Evolutionary conservation across 2,329 filamentous ascomycete species (phyloP), one percentile per base, ranked within the genome.

Genomic region (Calonectria multiphialidica): DNA sequence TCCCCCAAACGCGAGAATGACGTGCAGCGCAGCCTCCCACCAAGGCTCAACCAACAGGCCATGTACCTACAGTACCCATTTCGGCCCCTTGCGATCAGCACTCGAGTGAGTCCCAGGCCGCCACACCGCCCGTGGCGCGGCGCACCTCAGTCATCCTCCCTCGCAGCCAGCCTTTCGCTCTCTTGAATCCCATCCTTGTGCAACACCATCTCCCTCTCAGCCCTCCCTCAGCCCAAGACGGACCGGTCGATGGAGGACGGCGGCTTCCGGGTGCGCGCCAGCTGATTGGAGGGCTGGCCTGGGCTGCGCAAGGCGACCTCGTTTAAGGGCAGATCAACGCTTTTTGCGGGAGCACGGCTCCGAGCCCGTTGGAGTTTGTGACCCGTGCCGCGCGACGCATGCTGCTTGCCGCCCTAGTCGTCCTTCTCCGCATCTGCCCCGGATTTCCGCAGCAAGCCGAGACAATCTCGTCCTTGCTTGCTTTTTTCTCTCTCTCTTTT

Each of bases 401-500:
- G 25, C 25, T 28, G 40, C 47, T 37, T 28, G 40, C 47, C 28
- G 37, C 21, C 66, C 44, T 53, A 44, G 40, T 15, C 21, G 35
- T 37, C 12, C 50, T 64, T 67, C 69, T 71, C 69, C 69, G 69
- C 64, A 71, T 67, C 37, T 67, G 69, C 69, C 69, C 69, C 64
- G 57, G 69, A 71, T 71, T 71, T 57, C 69, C 64, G 69, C 30
- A 21, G 47, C 53, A 67, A 67, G 47, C 64, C 69, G 64, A 64
- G 64, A 70, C 37, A 42, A 12, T 35, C 35, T 37, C 13, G 3
- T 37, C 13, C 53, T 28, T 37, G n/a, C 30, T 66, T 70, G 50
- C 53, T 35, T 66, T 66, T 44, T 53, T 28, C 5, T 21, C 25
- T 37, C 35, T 63, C n/a, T 35, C 53, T 40, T 59, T 23, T 9